Base-by-base conservation (phyloP, 2,329 filamentous ascomycete species). In the Zelopaecilomyces penicillatus region DNA sequence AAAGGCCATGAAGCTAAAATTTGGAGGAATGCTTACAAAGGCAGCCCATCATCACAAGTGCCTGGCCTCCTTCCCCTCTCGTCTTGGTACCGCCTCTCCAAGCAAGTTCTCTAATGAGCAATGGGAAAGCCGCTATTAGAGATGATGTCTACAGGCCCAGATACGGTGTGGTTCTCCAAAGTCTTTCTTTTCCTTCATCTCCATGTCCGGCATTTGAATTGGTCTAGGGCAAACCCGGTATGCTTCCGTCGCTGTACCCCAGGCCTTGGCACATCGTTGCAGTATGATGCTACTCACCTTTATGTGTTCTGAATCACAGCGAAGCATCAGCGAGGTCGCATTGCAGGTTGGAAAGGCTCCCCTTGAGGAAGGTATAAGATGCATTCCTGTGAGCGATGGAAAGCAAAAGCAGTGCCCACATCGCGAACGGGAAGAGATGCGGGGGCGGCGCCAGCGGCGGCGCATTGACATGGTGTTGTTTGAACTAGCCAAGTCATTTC, bases 351-450 rank as follows among this genome's bases (percentile, higher is more conserved):
- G 8, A 40, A 42, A 41, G 40, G 35, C 19, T 19, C 48, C 45
- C 26, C 41, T 51, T 52, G 35, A 26, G 50, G 50, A 52, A 52
- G 50, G 50, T 53, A 44, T 48, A 30, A 36, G 42, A 37, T 30
- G 35, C 42, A 37, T 31, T 30, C 35, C 38, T 34, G 32, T 34
- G 32, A n/a, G 34, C 41, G 41, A 30, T 29, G 43, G 43, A 30
- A 46, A 38, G 19, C 19, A 19, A 19, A 19, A 19, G 19, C 19
- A 19, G 19, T 19, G 19, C 19, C 19, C 19, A 19, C 19, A 19
- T 19, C 19, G 19, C 19, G 19, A 19, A 19, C 19, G 19, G 19
- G 19, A 19, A 19, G 19, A 19, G 19, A 19, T 19, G 19, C 19
- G 19, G 19, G 19, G 19, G 19, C 19, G 19, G 19, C 19, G 19